These are phyloP conservation scores for Trypanosoma mega DNA, from an alignment of 208 protist species.

Conservation along the genomic window DNA sequence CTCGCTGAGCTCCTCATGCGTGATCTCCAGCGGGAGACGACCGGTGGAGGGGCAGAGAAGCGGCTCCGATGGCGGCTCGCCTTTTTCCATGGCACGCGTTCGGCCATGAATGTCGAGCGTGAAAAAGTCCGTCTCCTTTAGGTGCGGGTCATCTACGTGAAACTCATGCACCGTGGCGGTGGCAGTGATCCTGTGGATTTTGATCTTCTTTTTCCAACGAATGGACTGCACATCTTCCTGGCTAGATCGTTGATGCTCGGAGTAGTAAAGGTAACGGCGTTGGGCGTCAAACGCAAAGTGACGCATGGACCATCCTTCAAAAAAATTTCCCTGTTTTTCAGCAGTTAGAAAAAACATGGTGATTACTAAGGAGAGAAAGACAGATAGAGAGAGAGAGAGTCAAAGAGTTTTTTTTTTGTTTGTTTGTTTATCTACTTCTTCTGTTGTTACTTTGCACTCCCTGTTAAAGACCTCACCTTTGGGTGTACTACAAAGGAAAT, in stretches of 20 bases:
- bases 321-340: constrained; percentile 47
- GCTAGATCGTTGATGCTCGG: constrained; percentile 4
- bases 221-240: background rate
- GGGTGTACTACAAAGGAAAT: no score
- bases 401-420: no score
- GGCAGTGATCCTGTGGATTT: constrained; percentile 49
- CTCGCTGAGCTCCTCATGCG: constrained; percentile 36
- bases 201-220: constrained; percentile 72
- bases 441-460: no score
- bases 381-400: no score
- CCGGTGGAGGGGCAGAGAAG: constrained; percentile 41
- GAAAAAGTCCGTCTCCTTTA: constrained; percentile 59
- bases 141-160: constrained; percentile 42
- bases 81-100: constrained; percentile 30
- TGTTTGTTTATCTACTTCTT: no score
- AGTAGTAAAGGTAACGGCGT: constrained; percentile 73
- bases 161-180: constrained; percentile 52
- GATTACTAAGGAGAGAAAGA: background rate
- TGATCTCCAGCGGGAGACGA: constrained; percentile 24
- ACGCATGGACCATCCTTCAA: constrained; percentile 54
- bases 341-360: constrained; percentile 60
- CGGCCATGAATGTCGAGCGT: constrained; percentile 57
- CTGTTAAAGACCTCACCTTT: no score
- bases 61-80: constrained; percentile 41
- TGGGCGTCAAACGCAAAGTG: constrained; percentile 64